Base-by-base conservation (phyloP, 371 early-diverging fungal species). In the Apophysomyces trapeziformis region DNA sequence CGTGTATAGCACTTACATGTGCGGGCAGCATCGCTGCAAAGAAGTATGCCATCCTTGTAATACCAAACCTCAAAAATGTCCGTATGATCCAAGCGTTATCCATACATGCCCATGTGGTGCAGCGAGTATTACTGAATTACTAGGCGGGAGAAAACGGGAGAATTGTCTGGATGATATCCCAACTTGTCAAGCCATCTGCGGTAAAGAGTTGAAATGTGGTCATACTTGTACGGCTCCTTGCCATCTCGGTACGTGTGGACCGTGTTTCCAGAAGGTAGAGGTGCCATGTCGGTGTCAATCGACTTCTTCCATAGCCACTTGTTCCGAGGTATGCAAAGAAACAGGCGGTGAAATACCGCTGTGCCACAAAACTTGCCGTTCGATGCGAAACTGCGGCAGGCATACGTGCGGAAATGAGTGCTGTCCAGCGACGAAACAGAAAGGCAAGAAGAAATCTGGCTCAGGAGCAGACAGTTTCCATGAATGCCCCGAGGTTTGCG, bases 81-180 rank as follows among this genome's bases (percentile, higher is more conserved):
- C 93, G 5, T 80, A 83, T 44, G 91, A 90, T 72, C 96, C 95
- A 0, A 61, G 64, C 1, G 41, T 69, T 1, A 77, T 91, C 1
- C 78, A 60, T 37, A 84, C 86, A 0, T 97, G 97, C 68, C 96
- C 95, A n/a, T 97, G 97, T 70, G 94, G 94, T 11, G 67, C 83
- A n/a, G 73, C 71, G 38, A 39, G 77, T 0, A 68, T 86, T 1
- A 70, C 74, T 0, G 63, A 61, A 0, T 63, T 83, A 11, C 63
- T 85, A 2, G 69, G 82, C 41, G 73, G 72, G 9, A 65, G 67
- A 12, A 36, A 64, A 7, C 84, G 93, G 8, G 76, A 67, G 12
- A 58, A 69, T 4, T 97, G 97, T 75, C 76, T 77, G 2, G 96
- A 95, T 60, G 85, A 88, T 16, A 85, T 96, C 46, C 95, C 95